Conservation (phyloP, 139 green algal genomes). For the Zygnema circumcarinatum region DNA sequence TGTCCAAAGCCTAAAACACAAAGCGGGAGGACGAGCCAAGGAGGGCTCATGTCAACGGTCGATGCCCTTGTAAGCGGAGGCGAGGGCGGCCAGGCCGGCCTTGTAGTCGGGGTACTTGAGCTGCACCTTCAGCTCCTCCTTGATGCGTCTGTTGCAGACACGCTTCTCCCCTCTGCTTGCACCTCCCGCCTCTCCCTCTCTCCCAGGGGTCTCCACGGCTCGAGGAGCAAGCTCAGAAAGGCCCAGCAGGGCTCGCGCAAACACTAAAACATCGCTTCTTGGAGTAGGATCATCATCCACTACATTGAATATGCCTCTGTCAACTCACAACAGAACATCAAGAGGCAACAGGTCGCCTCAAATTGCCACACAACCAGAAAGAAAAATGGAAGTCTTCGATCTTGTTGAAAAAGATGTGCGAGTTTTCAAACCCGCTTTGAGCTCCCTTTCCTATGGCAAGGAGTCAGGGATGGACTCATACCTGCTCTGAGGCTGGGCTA, state of each 20-base stretch:
- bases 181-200: not conserved
- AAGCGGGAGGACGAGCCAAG: too few relatives aligned
- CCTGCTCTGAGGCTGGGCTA: constrained; percentile 42
- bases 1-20: too few relatives aligned
- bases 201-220: not conserved
- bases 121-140: constrained; percentile 65
- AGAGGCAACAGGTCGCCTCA: not conserved
- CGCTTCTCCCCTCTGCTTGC: constrained; percentile 71
- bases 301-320: constrained; percentile 74
- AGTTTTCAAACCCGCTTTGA: not conserved
- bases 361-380: not conserved
- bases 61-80: too few relatives aligned
- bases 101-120: constrained; percentile 73
- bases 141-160: constrained; percentile 73
- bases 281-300: constrained; percentile 79
- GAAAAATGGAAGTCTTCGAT: not conserved
- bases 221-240: not conserved
- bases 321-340: not conserved
- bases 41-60: too few relatives aligned
- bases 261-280: constrained; percentile 66
- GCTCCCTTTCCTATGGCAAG: too few relatives aligned
- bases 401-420: not conserved
- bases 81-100: constrained; percentile 72
- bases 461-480: too few relatives aligned
- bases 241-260: constrained; percentile 63